Base-by-base conservation (phyloP, 495 filamentous ascomycete genomes). In the Penicillium paradoxum region DNA sequence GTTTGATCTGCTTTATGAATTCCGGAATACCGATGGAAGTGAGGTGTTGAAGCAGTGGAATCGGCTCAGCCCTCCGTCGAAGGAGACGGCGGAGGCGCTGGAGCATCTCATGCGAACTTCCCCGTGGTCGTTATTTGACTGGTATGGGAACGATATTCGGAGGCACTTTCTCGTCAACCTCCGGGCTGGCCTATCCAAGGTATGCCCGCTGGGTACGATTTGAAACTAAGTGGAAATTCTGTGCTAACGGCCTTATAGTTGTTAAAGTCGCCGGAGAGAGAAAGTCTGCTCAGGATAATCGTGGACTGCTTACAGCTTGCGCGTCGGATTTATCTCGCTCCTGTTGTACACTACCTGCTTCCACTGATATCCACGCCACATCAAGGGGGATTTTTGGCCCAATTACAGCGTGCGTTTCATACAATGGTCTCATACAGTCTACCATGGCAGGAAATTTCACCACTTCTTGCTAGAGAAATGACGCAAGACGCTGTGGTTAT, bases 381-480 rank as follows among this genome's bases (percentile, higher is more conserved):
- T 18, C 66, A 61, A 52, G 72, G 79, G 4, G 54, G 53, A 5
- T 64, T 75, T 7, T 67, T 80, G 43, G 46, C 65, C 17, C 79
- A 75, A 19, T 81, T 88, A 51, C 72, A 74, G 17, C 72, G 79
- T 33, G 79, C 83, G 54, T 77, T 90, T 21, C 78, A 86, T 59
- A 80, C 84, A 17, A 77, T 90, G 21, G 77, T 89, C 27, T 76
- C 77, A 15, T 84, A 86, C 63, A 84, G 85, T 3, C 66, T 84
- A 24, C 81, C 82, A 4, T 75, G 76, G 58, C 66, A 65, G 24
- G 40, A 60, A 6, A 61, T 88, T 30, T 74, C 78, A 34, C 60
- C 64, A 14, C 70, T 83, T 11, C 63, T 90, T 3, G 69, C 71
- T 2, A 63, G 62, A 18, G 79, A 86, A 36, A 57, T 90, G 14